A percentile compares a stretch with the other conserved stretches of the same genome.
These are phyloP conservation scores for Solanum megistacrolobum DNA, from an alignment of 257 asterid genomes.

Conservation along the genomic window DNA sequence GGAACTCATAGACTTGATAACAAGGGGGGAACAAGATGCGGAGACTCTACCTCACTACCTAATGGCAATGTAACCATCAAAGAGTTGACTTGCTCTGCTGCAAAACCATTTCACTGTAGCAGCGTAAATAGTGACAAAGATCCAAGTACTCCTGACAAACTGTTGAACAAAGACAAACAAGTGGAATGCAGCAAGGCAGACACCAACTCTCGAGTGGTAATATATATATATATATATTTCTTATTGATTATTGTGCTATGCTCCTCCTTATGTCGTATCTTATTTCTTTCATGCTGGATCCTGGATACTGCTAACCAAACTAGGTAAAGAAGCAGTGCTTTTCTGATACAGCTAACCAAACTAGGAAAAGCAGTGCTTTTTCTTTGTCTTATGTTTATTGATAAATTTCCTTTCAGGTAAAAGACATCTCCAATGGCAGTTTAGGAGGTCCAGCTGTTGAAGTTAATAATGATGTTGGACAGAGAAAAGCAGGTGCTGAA, in stretches of 20 bases:
- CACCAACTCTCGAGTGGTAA: constrained; percentile 33
- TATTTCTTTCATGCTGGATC: not conserved
- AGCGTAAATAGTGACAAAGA: constrained; percentile 1
- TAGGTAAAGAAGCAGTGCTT: not conserved
- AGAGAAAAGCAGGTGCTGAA: constrained; percentile 6
- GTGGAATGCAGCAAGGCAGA: constrained; percentile 8
- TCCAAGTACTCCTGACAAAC: not conserved
- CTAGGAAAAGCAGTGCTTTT: not conserved
- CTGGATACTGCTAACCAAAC: not conserved
- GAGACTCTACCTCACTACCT: constrained; percentile 5
- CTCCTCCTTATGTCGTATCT: not conserved
- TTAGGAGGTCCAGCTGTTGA: constrained; percentile 6
- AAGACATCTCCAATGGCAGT: constrained; percentile 13
- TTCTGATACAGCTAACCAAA: not conserved
- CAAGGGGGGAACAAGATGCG: not conserved
- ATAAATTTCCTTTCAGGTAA: constrained; percentile 23
- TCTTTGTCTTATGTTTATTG: not conserved
- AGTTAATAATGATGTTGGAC: constrained; percentile 10
- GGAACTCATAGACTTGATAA: constrained; percentile 10
- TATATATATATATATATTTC: not conserved
- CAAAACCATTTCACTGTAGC: constrained; percentile 6
- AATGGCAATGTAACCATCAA: constrained; percentile 13
- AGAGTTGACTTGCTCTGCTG: constrained; percentile 12
- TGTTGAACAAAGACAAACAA: constrained; percentile 4
- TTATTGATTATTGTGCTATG: not conserved